Conservation (phyloP, 345 rosid genomes). For the Populus simonii region DNA sequence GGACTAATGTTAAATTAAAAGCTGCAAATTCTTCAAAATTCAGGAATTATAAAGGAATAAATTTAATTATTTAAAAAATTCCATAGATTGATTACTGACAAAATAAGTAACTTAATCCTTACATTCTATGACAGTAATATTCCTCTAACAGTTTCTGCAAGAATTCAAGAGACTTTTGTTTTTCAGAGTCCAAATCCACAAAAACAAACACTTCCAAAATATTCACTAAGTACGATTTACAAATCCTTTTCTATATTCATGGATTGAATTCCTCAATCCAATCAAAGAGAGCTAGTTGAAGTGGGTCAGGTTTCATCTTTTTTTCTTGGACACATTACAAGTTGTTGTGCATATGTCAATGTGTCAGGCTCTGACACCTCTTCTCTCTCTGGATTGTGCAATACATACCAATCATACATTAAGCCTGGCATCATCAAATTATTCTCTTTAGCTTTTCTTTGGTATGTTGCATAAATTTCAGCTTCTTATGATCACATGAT, state of each 20-base stretch:
- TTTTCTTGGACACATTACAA: conserved; percentile 2
- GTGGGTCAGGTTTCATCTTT: conserved; percentile 18
- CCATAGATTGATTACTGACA: background rate
- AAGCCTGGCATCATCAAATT: conserved; percentile 26
- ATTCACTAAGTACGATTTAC: background rate
- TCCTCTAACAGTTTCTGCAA: conserved; percentile 8
- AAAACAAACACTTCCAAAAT: background rate
- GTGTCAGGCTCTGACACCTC: conserved; percentile 32
- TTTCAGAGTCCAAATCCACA: background rate
- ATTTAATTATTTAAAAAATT: background rate
- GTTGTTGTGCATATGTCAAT: conserved; percentile 11
- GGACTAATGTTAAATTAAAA: no score
- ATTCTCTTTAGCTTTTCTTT: conserved; percentile 6
- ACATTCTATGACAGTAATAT: conserved; percentile 8
- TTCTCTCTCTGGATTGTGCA: conserved; percentile 1
- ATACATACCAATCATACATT: conserved; percentile 17
- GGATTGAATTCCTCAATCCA: conserved; percentile 5
- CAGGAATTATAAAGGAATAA: background rate
- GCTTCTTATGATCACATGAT: background rate
- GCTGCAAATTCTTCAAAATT: background rate
- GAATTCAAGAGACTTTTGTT: conserved; percentile 10
- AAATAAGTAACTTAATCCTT: background rate
- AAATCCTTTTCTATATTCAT: background rate
- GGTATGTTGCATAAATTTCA: conserved; percentile 25
- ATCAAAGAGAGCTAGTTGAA: conserved; percentile 18